A percentile compares a stretch with the other conserved stretches of the same genome.
Evolutionary conservation across 1,284 basidiomycete species (phyloP).

Genomic region (Somion occarium): DNA sequence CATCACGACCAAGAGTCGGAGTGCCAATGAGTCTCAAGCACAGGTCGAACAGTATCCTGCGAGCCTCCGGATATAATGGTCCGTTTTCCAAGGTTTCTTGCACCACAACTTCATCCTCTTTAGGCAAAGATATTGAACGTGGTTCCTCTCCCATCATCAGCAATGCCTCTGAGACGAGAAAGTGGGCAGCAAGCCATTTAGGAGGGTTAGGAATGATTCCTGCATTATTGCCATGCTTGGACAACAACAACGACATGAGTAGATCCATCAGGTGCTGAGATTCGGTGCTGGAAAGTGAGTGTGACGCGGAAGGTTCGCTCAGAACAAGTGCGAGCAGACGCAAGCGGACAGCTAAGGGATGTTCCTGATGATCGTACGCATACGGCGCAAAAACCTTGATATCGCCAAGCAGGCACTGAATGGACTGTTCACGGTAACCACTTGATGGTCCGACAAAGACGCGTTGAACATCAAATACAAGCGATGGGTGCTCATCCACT

Average conservation of each 20-base stretch:
- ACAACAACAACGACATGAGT: slow-evolving; percentile 60
- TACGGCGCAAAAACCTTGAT: slow-evolving; percentile 63
- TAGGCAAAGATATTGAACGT: slow-evolving; percentile 53
- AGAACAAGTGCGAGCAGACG: slow-evolving; percentile 83
- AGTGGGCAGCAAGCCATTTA: slow-evolving; percentile 80
- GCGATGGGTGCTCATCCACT: slow-evolving; percentile 81
- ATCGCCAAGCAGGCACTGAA: slow-evolving; percentile 67
- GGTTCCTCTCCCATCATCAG: slow-evolving; percentile 76
- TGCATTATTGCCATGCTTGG: slow-evolving; percentile 47
- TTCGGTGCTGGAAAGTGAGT: slow-evolving; percentile 41
- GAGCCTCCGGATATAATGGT: slow-evolving; percentile 58
- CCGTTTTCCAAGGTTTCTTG: slow-evolving; percentile 49
- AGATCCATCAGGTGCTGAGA: slow-evolving; percentile 55
- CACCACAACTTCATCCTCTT: slow-evolving; percentile 53
- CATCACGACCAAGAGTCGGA: slow-evolving; percentile 65
- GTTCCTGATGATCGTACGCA: slow-evolving; percentile 64
- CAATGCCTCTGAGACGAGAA: slow-evolving; percentile 80
- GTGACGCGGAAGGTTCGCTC: slow-evolving; percentile 59
- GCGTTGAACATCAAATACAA: slow-evolving; percentile 86
- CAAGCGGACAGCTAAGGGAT: slow-evolving; percentile 76
- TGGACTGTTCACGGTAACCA: slow-evolving; percentile 55
- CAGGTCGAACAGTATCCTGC: slow-evolving; percentile 66
- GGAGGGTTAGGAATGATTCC: slow-evolving; percentile 52
- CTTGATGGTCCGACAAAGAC: slow-evolving; percentile 68
- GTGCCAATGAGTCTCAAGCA: slow-evolving; percentile 64